Percentiles rank a stretch among this genome's conserved stretches.
Evolutionary conservation across 768 basidiomycete species (phyloP).

Genomic region (Mycena rebaudengoi): DNA sequence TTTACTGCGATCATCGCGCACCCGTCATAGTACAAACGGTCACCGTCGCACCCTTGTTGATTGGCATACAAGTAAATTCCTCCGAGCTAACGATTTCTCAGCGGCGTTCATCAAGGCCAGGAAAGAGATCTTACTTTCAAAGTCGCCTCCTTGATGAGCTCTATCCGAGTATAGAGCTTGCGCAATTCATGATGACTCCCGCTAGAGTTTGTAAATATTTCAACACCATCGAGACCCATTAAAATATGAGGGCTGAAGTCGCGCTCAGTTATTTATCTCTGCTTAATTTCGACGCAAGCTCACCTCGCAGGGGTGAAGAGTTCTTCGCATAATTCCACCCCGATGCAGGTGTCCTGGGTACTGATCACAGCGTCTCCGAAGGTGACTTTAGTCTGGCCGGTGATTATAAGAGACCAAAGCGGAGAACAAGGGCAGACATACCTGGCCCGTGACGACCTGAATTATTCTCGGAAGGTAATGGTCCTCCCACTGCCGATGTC

Average conservation of each 20-base stretch:
- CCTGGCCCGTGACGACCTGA: conserved; percentile 88
- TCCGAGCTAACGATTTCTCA: conserved; percentile 68
- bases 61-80: conserved; percentile 98
- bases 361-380: conserved; percentile 97
- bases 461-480: conserved; percentile 93
- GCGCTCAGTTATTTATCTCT: background rate
- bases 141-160: conserved; percentile 97
- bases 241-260: conserved; percentile 91
- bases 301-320: conserved; percentile 96
- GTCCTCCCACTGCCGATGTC: conserved; percentile 89
- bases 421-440: conserved; percentile 34
- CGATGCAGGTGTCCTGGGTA: conserved; percentile 94
- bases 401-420: background rate
- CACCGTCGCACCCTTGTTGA: conserved; percentile 98
- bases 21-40: conserved; percentile 97
- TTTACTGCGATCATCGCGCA: conserved; percentile 97
- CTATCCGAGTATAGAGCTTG: conserved; percentile 91
- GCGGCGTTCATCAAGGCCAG: conserved; percentile 9
- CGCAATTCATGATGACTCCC: conserved; percentile 98
- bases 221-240: conserved; percentile 98
- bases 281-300: conserved; percentile 43
- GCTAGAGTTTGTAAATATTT: conserved; percentile 98
- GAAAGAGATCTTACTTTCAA: conserved; percentile 67
- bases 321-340: conserved; percentile 97
- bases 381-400: conserved; percentile 78